Base-by-base conservation (phyloP, 148 eudicot genomes). In the Chenopodium formosanum region DNA sequence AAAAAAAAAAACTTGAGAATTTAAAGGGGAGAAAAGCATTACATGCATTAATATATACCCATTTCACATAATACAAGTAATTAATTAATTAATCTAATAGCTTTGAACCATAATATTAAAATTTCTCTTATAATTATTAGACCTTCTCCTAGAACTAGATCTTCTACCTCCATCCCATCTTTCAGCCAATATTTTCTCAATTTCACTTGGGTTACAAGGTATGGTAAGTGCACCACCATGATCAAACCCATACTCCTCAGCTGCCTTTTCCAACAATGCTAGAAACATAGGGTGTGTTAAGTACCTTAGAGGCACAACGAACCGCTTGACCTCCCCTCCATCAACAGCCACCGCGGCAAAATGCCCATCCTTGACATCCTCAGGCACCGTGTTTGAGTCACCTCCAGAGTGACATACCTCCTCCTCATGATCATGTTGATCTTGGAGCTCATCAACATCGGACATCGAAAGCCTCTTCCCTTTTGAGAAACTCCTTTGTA, bases 351-450 rank as follows among this genome's bases (percentile, higher is more conserved):
- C 88, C 82, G 92, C 97, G 1, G 91, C 91, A 62, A 93, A 93
- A 46, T 90, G 91, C n/a, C 97, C 94, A 82, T 93, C 91, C 78
- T 91, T 90, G 4, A 90, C 94, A 25, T 88, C 95, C 17, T 85
- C 44, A 3, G 93, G 92, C 50, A 91, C 87, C 32, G 65, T 25
- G 27, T 22, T 78, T 4, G 81, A 60, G 34, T 52, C 8, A 40
- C 44, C 67, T 25, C 65, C 82, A 27, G n/a, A 31, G 1, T 40
- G 40, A 64, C 58, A 48, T n/a, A 13, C 53, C 53, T 50, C 73
- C 32, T 65, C 78, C 10, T 81, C 29, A 20, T 70, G 23, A 47
- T 32, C 44, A 71, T 75, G 69, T 32, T 82, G 50, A 34, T 66
- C 32, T 46, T 78, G 72, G n/a, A 70, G 37, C 17, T 70, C 81